Evolutionary conservation across 139 green algal genomes (phyloP).

Genomic region (Picochlorum sp.): DNA sequence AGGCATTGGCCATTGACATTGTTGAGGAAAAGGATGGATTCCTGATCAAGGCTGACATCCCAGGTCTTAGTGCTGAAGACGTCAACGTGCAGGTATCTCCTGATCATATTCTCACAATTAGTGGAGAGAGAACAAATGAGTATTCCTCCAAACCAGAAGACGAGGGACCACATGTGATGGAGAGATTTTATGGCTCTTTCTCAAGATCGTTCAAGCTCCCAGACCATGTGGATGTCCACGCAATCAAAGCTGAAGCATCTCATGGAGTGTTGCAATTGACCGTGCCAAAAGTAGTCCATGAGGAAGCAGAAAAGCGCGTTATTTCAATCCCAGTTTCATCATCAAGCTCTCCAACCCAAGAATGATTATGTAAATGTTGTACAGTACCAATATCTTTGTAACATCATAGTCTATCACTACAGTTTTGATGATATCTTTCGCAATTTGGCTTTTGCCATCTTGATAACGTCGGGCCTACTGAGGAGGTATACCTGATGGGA

Average conservation of each 20-base stretch:
- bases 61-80: not conserved
- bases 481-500: constrained; percentile 28
- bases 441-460: constrained; percentile 9
- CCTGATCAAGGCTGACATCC: constrained; percentile 6
- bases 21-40: not conserved
- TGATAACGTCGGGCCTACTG: constrained; percentile 6
- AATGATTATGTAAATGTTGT: no score
- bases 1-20: constrained; percentile 7
- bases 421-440: not conserved
- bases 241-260: constrained; percentile 3
- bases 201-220: constrained; percentile 9
- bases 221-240: constrained; percentile 11
- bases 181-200: constrained; percentile 8
- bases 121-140: constrained; percentile 8
- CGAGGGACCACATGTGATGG: constrained; percentile 1
- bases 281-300: constrained; percentile 5
- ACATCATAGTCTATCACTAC: not conserved
- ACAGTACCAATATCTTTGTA: no score
- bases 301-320: not conserved
- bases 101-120: constrained; percentile 9
- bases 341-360: no score
- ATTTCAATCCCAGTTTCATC: constrained; percentile 4
- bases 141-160: constrained; percentile 3
- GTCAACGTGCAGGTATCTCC: constrained; percentile 10
- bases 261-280: constrained; percentile 6